These are phyloP conservation scores for Nigrograna mackinnonii DNA, from an alignment of 2,329 filamentous ascomycete species.

Conservation along the genomic window DNA sequence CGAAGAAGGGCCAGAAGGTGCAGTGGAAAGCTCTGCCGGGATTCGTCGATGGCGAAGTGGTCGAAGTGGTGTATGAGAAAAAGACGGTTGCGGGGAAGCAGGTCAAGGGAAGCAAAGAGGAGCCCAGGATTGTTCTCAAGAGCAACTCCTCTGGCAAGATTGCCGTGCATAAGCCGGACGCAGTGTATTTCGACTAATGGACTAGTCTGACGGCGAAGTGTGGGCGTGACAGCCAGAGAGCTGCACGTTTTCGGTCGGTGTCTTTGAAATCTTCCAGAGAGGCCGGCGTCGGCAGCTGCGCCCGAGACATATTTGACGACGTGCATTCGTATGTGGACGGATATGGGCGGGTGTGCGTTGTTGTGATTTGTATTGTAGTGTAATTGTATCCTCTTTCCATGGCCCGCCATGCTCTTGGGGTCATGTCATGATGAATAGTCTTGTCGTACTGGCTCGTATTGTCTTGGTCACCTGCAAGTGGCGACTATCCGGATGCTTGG, in stretches of 20 bases:
- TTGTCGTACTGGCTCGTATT: not conserved
- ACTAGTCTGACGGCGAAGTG: conserved; percentile 1
- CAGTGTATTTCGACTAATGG: conserved; percentile 46
- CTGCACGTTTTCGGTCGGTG: conserved; percentile 12
- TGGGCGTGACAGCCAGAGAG: conserved; percentile 5
- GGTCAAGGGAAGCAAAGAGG: conserved; percentile 46
- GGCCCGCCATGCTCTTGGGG: not conserved
- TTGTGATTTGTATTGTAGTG: conserved; percentile 5
- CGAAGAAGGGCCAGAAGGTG: conserved; percentile 45
- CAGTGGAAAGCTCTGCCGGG: conserved; percentile 46
- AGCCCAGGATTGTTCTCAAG: conserved; percentile 48
- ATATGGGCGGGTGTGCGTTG: conserved; percentile 14
- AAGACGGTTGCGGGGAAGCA: conserved; percentile 47
- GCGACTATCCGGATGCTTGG: not conserved
- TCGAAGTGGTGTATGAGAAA: conserved; percentile 45
- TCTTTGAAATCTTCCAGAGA: too few relatives aligned
- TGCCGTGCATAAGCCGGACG: conserved; percentile 48
- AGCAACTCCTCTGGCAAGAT: conserved; percentile 44
- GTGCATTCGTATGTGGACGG: conserved; percentile 14
- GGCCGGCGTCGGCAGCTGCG: conserved; percentile 14
- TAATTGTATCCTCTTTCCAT: not conserved
- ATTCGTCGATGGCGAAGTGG: conserved; percentile 45
- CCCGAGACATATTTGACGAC: conserved; percentile 11
- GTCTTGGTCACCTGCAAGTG: not conserved
- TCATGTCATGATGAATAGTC: not conserved